Conservation (phyloP, 257 asterid species). For the Przewalskia tangutica region DNA sequence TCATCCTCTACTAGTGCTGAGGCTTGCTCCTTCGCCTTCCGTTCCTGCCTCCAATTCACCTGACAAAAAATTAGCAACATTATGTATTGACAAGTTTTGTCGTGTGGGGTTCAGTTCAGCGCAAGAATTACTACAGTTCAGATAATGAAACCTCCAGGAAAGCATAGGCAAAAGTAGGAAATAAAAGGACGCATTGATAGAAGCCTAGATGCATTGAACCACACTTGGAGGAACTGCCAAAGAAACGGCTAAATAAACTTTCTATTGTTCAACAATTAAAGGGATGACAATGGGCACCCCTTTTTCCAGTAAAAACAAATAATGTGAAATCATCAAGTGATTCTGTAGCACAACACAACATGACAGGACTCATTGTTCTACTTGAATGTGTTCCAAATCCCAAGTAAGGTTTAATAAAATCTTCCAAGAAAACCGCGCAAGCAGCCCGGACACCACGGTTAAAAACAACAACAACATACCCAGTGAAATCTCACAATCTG, state of each 20-base stretch:
- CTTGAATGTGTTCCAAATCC: too few relatives aligned
- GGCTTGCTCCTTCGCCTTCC: slow-evolving; percentile 52
- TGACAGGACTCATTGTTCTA: too few relatives aligned
- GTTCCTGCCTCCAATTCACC: slow-evolving; percentile 80
- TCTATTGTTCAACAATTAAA: neutral
- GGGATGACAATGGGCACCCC: neutral
- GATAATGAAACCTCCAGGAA: neutral
- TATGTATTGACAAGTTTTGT: neutral
- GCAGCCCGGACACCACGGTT: too few relatives aligned
- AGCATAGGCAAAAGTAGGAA: neutral
- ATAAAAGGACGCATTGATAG: neutral
- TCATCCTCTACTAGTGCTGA: slow-evolving; percentile 64
- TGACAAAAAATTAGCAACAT: slow-evolving; percentile 25
- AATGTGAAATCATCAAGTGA: too few relatives aligned
- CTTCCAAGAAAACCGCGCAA: too few relatives aligned
- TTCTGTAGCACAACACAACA: too few relatives aligned
- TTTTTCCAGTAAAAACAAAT: neutral
- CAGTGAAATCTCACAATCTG: too few relatives aligned
- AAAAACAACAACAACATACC: too few relatives aligned
- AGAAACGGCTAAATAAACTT: neutral
- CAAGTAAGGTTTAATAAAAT: too few relatives aligned
- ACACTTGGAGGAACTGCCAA: neutral
- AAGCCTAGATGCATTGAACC: neutral
- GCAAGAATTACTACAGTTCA: neutral
- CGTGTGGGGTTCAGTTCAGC: neutral